Conservation (phyloP, 305 asterid genomes). For the Fraxinus dipetala region DNA sequence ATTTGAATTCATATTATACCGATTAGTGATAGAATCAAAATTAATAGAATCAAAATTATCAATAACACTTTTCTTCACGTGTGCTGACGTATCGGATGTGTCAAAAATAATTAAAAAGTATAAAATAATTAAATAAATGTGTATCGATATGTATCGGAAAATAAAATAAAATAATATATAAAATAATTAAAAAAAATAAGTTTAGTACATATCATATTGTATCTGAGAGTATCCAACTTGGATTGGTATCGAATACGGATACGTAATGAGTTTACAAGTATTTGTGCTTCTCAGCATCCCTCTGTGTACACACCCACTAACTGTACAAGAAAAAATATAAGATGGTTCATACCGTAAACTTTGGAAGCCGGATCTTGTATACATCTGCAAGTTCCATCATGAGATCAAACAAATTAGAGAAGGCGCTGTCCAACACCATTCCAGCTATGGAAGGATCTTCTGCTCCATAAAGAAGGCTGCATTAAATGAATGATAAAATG, state of each 20-base stretch:
- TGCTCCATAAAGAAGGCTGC: conserved; percentile 97
- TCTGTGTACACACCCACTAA: neutral
- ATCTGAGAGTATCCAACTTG: neutral
- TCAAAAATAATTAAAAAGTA: neutral
- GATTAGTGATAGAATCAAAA: neutral
- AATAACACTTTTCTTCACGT: neutral
- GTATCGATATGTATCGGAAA: neutral
- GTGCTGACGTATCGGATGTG: neutral
- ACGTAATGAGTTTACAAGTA: neutral
- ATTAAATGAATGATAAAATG: conserved; percentile 22
- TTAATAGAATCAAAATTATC: neutral
- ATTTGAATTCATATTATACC: neutral
- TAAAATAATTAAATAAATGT: too few relatives aligned
- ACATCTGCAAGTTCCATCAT: conserved; percentile 97
- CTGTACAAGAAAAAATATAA: neutral
- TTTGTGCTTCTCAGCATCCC: neutral
- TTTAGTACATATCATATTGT: neutral
- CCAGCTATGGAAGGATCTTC: conserved; percentile 99
- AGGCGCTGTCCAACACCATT: conserved; percentile 97
- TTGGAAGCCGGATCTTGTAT: conserved; percentile 92
- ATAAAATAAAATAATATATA: too few relatives aligned
- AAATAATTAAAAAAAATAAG: too few relatives aligned
- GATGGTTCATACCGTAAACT: conserved; percentile 55
- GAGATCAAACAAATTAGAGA: conserved; percentile 84
- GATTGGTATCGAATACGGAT: neutral